phyloP scores from a whole-genome alignment of 2,329 filamentous ascomycete species.

The Ophiostoma montium region DNA sequence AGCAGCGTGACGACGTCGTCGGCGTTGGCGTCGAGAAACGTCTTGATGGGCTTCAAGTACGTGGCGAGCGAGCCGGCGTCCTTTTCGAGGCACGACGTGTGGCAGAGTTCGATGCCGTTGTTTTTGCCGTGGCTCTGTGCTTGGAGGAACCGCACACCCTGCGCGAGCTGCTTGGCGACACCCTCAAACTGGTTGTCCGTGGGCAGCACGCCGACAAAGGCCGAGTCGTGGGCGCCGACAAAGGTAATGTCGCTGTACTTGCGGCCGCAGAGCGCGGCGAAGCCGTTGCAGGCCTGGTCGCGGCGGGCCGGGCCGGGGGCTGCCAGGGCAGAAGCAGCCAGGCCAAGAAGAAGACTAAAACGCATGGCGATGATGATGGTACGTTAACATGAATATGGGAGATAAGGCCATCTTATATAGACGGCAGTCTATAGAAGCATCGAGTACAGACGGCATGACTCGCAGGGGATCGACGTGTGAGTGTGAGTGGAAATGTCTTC shows the following conservation, averaged over 20 bases:
- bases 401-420: too few species aligned
- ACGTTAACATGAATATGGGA: too few species aligned
- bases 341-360: background rate
- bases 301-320: background rate
- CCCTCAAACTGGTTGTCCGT: conserved; percentile 47
- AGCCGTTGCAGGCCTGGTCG: conserved; percentile 38
- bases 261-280: conserved; percentile 38
- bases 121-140: conserved; percentile 45
- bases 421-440: too few species aligned
- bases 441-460: too few species aligned
- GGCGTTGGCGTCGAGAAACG: conserved; percentile 43
- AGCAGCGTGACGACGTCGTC: conserved; percentile 50
- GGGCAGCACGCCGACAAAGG: conserved; percentile 43
- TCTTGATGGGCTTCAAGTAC: conserved; percentile 43
- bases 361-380: too few species aligned
- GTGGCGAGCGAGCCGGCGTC: conserved; percentile 41
- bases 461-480: too few species aligned
- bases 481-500: too few species aligned
- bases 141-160: conserved; percentile 50
- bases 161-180: conserved; percentile 41
- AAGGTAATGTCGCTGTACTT: conserved; percentile 46
- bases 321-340: background rate
- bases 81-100: conserved; percentile 46
- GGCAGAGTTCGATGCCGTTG: conserved; percentile 44
- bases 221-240: conserved; percentile 50